phyloP scores from a whole-genome alignment of 768 basidiomycete species.

The Boletus rufocinnamomeus region DNA sequence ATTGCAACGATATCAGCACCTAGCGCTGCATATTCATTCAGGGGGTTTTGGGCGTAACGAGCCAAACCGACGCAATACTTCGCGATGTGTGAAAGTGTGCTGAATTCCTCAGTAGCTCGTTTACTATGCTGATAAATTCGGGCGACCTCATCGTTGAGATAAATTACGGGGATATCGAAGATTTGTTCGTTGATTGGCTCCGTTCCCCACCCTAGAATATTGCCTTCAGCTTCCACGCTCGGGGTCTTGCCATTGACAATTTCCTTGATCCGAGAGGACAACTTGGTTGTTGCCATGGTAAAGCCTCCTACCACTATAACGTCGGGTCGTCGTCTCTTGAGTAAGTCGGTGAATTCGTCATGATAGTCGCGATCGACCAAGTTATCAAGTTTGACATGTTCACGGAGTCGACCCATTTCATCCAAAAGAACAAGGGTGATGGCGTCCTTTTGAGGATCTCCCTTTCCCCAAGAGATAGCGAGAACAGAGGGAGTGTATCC shows the following conservation, averaged over 20 bases:
- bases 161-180: slow-evolving; percentile 74
- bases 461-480: slow-evolving; percentile 92
- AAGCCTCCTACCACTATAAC: slow-evolving; percentile 91
- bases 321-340: slow-evolving; percentile 81
- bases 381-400: slow-evolving; percentile 87
- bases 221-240: slow-evolving; percentile 23
- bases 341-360: slow-evolving; percentile 78
- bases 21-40: slow-evolving; percentile 92
- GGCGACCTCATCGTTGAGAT: slow-evolving; percentile 88
- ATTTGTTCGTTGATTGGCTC: slow-evolving; percentile 41
- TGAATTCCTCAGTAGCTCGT: slow-evolving; percentile 83
- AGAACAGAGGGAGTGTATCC: slow-evolving; percentile 81
- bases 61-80: slow-evolving; percentile 95
- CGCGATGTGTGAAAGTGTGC: slow-evolving; percentile 69
- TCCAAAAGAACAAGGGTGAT: slow-evolving; percentile 86
- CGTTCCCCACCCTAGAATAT: slow-evolving; percentile 28
- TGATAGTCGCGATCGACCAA: slow-evolving; percentile 67
- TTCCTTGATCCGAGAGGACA: slow-evolving; percentile 66
- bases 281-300: slow-evolving; percentile 74
- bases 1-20: slow-evolving; percentile 84
- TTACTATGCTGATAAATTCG: slow-evolving; percentile 91
- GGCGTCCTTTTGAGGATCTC: slow-evolving; percentile 89
- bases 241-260: slow-evolving; percentile 40
- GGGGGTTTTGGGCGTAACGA: slow-evolving; percentile 88
- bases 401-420: slow-evolving; percentile 86